Percentiles rank a stretch among this genome's conserved stretches.
Conservation (phyloP, 2,329 filamentous ascomycete genomes). For the Fusarium sp. region DNA sequence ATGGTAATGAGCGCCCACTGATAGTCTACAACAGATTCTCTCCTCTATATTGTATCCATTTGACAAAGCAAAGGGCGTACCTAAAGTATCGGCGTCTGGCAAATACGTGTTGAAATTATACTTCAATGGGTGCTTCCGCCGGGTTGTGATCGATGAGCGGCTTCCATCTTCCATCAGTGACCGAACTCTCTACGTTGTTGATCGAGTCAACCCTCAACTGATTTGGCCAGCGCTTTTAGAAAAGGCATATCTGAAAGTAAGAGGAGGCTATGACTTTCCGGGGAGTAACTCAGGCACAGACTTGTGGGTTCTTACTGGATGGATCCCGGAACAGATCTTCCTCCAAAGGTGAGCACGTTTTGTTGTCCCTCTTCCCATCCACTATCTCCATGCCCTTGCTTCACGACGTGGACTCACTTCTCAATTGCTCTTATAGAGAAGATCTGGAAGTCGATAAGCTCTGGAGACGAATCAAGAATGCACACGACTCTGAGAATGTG, state of each 20-base stretch:
- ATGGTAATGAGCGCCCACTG: neutral
- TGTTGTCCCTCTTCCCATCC: neutral
- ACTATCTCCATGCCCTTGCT: neutral
- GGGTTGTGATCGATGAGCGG: constrained; percentile 88
- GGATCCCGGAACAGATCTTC: constrained; percentile 97
- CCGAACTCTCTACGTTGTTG: constrained; percentile 86
- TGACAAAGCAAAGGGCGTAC: constrained; percentile 66
- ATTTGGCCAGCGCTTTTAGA: constrained; percentile 94
- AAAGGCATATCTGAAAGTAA: constrained; percentile 95
- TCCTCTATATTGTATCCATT: constrained; percentile 81
- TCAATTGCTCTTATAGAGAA: constrained; percentile 63
- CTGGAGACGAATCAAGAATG: constrained; percentile 81
- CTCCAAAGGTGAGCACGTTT: constrained; percentile 71
- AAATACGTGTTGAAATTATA: constrained; percentile 94
- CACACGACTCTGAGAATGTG: constrained; percentile 82
- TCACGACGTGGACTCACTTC: constrained; percentile 3
- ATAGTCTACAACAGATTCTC: constrained; percentile 66
- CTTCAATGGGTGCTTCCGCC: constrained; percentile 93
- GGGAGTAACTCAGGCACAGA: constrained; percentile 98
- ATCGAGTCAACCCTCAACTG: constrained; percentile 82
- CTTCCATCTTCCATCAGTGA: constrained; percentile 81
- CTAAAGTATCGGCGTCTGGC: constrained; percentile 78
- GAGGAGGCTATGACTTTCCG: constrained; percentile 96
- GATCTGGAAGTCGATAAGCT: constrained; percentile 80
- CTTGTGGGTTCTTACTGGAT: constrained; percentile 90